phyloP scores from a whole-genome alignment of 768 basidiomycete genomes.

The Tricholoma sp. region DNA sequence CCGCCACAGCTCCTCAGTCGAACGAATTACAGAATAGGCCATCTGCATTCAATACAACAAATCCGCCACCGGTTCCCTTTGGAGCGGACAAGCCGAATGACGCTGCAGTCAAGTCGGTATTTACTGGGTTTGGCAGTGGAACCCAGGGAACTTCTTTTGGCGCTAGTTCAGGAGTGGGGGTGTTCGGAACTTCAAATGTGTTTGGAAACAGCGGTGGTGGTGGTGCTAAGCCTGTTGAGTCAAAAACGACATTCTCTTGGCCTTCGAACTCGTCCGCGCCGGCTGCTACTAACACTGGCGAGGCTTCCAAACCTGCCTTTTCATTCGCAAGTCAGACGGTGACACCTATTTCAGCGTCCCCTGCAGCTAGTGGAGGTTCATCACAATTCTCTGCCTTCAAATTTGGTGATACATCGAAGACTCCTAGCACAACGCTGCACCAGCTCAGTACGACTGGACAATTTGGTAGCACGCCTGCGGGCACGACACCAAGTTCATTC shows the following conservation, averaged over 20 bases:
- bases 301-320: slow-evolving; percentile 7
- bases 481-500: slow-evolving; percentile 21
- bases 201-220: slow-evolving; percentile 4
- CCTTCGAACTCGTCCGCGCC: slow-evolving; percentile 4
- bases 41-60: neutral
- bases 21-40: neutral
- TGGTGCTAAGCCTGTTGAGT: slow-evolving; percentile 10
- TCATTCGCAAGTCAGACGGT: slow-evolving; percentile 9
- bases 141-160: slow-evolving; percentile 1
- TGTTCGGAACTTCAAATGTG: neutral
- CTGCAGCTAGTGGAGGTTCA: slow-evolving; percentile 1
- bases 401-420: slow-evolving; percentile 13
- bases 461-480: slow-evolving; percentile 13
- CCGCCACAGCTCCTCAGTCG: neutral
- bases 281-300: neutral
- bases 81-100: neutral
- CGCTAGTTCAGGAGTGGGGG: neutral
- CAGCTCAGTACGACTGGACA: slow-evolving; percentile 20
- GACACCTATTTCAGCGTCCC: slow-evolving; percentile 6
- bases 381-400: slow-evolving; percentile 9
- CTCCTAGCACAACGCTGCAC: slow-evolving; percentile 10
- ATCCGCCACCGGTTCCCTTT: neutral
- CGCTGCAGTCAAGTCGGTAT: slow-evolving; percentile 1
- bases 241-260: slow-evolving; percentile 9
- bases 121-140: slow-evolving; percentile 8